Conservation (phyloP, 441 rosid species). For the Adansonia grandidieri region DNA sequence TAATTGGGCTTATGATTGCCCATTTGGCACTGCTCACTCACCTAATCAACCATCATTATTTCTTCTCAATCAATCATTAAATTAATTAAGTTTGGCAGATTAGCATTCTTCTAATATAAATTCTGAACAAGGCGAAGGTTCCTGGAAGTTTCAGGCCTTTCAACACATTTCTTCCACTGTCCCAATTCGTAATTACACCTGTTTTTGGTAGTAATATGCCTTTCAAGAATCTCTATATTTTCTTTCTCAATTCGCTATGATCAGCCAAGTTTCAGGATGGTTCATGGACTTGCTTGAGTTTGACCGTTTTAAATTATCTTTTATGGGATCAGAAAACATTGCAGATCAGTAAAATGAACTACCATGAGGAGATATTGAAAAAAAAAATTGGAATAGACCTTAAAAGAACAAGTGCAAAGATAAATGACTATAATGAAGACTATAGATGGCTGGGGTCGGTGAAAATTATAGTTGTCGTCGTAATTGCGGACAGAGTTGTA, state of each 20-base stretch:
- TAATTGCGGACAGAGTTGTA: too few species aligned
- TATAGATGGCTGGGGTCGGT: too few species aligned
- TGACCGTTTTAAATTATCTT: neutral
- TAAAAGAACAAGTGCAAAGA: too few species aligned
- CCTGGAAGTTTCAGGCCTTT: neutral
- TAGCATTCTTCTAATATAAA: neutral
- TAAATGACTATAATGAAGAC: too few species aligned
- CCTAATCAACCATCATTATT: neutral
- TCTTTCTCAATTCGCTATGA: neutral
- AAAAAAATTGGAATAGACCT: too few species aligned
- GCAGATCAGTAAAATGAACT: too few species aligned
- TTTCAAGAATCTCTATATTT: neutral
- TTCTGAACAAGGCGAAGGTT: neutral
- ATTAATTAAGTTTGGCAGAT: neutral
- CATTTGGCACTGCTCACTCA: neutral
- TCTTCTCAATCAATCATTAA: neutral
- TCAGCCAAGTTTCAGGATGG: too few species aligned
- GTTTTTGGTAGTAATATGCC: neutral
- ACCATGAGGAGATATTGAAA: too few species aligned
- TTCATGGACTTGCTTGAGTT: neutral
- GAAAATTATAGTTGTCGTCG: too few species aligned
- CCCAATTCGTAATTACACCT: too few species aligned
- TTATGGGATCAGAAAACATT: too few species aligned
- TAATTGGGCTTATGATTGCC: neutral
- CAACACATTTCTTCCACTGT: neutral